These are phyloP conservation scores for Camelina hispida DNA, from an alignment of 345 rosid genomes.

Conservation along the genomic window DNA sequence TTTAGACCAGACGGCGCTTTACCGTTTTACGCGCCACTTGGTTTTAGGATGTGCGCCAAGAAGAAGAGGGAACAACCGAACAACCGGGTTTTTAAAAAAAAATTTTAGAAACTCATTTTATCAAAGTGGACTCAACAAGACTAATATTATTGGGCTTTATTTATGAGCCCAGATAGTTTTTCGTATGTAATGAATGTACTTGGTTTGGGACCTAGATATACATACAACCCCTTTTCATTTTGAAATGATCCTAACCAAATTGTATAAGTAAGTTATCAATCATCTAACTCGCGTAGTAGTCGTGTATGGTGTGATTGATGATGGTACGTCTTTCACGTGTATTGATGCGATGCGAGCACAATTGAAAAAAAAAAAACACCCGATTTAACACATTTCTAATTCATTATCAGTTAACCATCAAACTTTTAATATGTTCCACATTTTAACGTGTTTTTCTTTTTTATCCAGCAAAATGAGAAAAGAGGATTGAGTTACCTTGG, in stretches of 20 bases:
- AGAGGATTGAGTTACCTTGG: slow-evolving; percentile 8
- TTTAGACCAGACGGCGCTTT: neutral
- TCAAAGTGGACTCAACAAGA: slow-evolving; percentile 3
- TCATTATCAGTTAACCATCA: slow-evolving; percentile 3
- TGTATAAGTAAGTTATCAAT: no score
- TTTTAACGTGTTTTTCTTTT: slow-evolving; percentile 1
- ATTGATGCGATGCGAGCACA: no score
- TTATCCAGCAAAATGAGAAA: neutral
- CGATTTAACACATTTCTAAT: neutral
- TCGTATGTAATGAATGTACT: no score
- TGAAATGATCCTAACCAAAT: no score
- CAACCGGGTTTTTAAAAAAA: neutral
- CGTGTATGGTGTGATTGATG: no score
- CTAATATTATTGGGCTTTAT: slow-evolving; percentile 9
- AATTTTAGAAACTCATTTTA: neutral
- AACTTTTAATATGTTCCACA: neutral
- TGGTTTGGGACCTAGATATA: no score
- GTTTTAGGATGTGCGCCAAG: slow-evolving; percentile 36
- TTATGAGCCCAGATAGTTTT: neutral
- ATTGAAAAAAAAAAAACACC: no score
- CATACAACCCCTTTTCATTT: no score
- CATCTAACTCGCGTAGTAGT: no score
- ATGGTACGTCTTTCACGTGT: no score
- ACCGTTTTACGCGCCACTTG: slow-evolving; percentile 37
- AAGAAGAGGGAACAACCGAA: slow-evolving; percentile 23